phyloP scores from a whole-genome alignment of 2,329 filamentous ascomycete species.

The Harringtonia aguacate region DNA sequence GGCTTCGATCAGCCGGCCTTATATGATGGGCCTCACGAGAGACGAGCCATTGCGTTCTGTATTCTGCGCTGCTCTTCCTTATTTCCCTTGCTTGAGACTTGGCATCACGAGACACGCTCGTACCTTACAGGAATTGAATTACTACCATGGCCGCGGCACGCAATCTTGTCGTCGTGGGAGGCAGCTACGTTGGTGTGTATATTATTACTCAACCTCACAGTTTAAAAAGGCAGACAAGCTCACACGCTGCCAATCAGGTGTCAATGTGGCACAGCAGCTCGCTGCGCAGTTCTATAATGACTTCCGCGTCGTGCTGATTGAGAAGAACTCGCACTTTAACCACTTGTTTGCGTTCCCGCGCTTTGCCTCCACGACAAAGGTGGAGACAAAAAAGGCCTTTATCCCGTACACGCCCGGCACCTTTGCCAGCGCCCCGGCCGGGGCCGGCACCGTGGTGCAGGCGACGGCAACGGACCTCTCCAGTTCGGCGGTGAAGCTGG shows the following conservation, averaged over 20 bases:
- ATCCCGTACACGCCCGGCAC: slow-evolving; percentile 37
- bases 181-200: slow-evolving; percentile 9
- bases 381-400: slow-evolving; percentile 45
- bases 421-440: slow-evolving; percentile 1
- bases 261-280: slow-evolving; percentile 34
- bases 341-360: slow-evolving; percentile 51
- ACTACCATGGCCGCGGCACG: neutral
- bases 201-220: neutral
- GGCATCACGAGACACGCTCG: too few species aligned
- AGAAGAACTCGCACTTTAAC: slow-evolving; percentile 51
- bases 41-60: too few species aligned
- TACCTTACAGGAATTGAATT: too few species aligned
- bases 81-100: too few species aligned
- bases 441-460: slow-evolving; percentile 24
- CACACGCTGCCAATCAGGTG: slow-evolving; percentile 41
- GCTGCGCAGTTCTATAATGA: slow-evolving; percentile 32
- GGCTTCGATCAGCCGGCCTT: too few species aligned
- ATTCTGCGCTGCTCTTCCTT: too few species aligned
- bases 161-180: slow-evolving; percentile 10
- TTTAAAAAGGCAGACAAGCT: neutral
- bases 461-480: slow-evolving; percentile 20
- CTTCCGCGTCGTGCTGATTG: slow-evolving; percentile 44
- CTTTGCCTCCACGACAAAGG: slow-evolving; percentile 40
- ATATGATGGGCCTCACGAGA: too few species aligned
- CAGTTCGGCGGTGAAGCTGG: slow-evolving; percentile 28